Evolutionary conservation across 768 basidiomycete genomes (phyloP).

Genomic region (Tricholoma furcatifolium): DNA sequence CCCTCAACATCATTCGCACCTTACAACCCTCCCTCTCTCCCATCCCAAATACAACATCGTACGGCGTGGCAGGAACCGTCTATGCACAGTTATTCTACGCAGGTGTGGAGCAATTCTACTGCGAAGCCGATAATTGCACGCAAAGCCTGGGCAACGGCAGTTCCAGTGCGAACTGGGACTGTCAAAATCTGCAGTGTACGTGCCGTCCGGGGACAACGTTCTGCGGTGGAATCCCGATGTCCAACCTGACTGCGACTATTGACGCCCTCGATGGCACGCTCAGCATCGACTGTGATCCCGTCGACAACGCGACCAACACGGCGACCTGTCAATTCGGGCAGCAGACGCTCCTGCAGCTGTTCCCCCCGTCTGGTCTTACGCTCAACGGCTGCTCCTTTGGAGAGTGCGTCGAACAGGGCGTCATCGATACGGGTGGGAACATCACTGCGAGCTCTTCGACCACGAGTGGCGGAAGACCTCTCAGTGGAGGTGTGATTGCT

Average conservation of each 20-base stretch:
- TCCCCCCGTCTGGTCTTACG: constrained; percentile 71
- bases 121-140: constrained; percentile 65
- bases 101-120: constrained; percentile 90
- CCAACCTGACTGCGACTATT: constrained; percentile 61
- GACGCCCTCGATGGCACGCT: constrained; percentile 65
- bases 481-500: constrained; percentile 85
- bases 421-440: constrained; percentile 57
- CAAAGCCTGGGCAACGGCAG: constrained; percentile 48
- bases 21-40: constrained; percentile 71
- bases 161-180: constrained; percentile 60
- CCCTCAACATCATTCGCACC: constrained; percentile 78
- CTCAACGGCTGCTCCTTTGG: constrained; percentile 79
- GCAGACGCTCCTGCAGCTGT: constrained; percentile 57
- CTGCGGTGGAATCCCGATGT: constrained; percentile 55
- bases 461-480: constrained; percentile 36
- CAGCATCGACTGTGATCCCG: constrained; percentile 61
- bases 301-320: constrained; percentile 40
- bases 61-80: constrained; percentile 50
- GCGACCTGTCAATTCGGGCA: constrained; percentile 81
- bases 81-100: constrained; percentile 75
- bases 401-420: constrained; percentile 83
- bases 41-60: constrained; percentile 57
- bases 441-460: constrained; percentile 27
- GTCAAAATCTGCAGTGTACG: constrained; percentile 69
- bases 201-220: constrained; percentile 72